phyloP scores from a whole-genome alignment of 1,139 yeast genomes.

The Sugiyamaella grinbergsii region DNA sequence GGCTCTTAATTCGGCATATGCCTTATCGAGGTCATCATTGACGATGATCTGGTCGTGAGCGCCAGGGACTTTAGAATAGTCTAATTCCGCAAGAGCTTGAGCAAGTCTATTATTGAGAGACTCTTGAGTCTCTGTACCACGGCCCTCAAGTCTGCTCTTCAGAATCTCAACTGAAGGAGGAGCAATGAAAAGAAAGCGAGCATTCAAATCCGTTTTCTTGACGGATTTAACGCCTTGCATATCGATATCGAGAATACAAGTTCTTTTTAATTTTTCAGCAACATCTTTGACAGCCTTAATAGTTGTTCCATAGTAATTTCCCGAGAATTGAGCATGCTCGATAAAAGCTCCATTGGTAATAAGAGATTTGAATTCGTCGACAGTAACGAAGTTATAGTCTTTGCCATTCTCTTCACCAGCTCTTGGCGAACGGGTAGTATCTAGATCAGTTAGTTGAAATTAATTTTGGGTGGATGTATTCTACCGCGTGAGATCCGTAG shows the following conservation, averaged over 20 bases:
- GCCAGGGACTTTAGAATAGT: slow-evolving; percentile 77
- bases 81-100: slow-evolving; percentile 88
- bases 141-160: slow-evolving; percentile 69
- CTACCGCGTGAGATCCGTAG: background rate
- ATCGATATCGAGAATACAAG: slow-evolving; percentile 93
- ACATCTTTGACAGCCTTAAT: slow-evolving; percentile 82
- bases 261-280: slow-evolving; percentile 52
- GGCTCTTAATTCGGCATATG: slow-evolving; percentile 75
- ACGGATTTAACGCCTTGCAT: slow-evolving; percentile 98
- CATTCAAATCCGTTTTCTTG: slow-evolving; percentile 77
- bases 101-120: slow-evolving; percentile 77
- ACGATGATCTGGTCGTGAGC: slow-evolving; percentile 89
- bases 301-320: slow-evolving; percentile 95
- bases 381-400: slow-evolving; percentile 84
- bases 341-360: slow-evolving; percentile 77
- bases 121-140: slow-evolving; percentile 94
- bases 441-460: slow-evolving; percentile 37
- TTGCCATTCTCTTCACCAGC: slow-evolving; percentile 86
- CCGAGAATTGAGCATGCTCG: slow-evolving; percentile 98
- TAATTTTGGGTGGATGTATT: background rate
- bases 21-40: slow-evolving; percentile 87
- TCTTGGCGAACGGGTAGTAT: slow-evolving; percentile 91
- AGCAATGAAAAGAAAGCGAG: slow-evolving; percentile 81
- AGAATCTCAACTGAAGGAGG: slow-evolving; percentile 89
- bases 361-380: slow-evolving; percentile 73